Base-by-base conservation (phyloP, 192 early-diverging fungal species). In the Phycomyces blakesleeanus region DNA sequence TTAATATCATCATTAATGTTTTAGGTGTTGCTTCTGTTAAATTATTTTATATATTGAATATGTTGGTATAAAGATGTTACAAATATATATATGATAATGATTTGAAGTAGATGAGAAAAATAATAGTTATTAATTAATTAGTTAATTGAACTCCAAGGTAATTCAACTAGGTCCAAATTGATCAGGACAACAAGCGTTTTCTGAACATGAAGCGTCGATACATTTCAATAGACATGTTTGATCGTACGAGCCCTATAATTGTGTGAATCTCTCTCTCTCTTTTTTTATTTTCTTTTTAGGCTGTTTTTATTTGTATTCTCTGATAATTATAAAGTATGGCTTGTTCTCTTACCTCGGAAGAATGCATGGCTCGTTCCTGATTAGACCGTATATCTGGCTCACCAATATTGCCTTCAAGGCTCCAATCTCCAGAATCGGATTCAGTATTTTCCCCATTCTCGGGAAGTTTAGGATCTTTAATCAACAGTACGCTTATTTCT, bases 151-250 rank as follows among this genome's bases (percentile, higher is more conserved):
- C 6, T 41, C 40, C 15, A n/a, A n/a, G 44, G 44, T n/a, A 2
- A 34, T 34, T 47, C 18, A 47, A 47, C 3, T 14, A 18, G 44
- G 44, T 47, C 44, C 44, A 47, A 47, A 47, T 47, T 3, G 2
- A 47, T 47, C 44, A 1, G 77, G 67, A 60, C 77, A 78, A 16
- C 77, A 78, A 16, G 59, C 20, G n/a, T 69, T 77, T 66, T 68
- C 59, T 5, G 27, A 53, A 69, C 77, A 78, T 27, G 63, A 51
- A 27, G 71, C 64, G n/a, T 72, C 68, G 3, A 55, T 44, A 42
- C 75, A 74, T 5, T 58, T 49, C 11, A 73, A 51, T 15, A 76
- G 38, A 55, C 71, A 76, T 21, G 60, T 44, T 21, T 18, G 11
- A 12, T 22, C 3, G 38, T 40, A 41, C 16, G 24, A 2, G 10